phyloP scores from a whole-genome alignment of 2,329 filamentous ascomycete species.

The Albifimbria verrucaria region DNA sequence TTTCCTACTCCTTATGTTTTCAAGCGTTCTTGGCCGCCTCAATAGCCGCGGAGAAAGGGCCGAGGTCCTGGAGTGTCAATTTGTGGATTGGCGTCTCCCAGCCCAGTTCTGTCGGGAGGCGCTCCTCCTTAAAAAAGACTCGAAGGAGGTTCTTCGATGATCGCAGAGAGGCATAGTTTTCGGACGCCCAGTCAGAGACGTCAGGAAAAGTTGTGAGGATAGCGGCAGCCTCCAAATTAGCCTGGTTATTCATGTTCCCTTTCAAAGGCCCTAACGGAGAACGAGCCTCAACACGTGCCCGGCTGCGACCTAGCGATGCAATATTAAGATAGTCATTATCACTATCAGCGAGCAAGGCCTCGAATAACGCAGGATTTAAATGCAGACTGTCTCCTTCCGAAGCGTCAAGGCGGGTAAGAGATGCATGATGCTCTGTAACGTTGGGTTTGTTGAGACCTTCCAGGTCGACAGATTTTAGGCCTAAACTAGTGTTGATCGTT shows the following conservation, averaged over 20 bases:
- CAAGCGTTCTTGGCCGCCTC: not conserved
- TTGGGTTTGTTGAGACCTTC: not conserved
- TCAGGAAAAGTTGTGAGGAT: not conserved
- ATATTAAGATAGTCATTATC: not conserved
- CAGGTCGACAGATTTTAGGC: not conserved
- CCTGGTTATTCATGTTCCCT: not conserved
- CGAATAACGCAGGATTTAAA: not conserved
- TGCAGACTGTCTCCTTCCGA: not conserved
- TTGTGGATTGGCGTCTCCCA: not conserved
- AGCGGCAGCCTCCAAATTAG: not conserved
- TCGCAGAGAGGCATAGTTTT: not conserved
- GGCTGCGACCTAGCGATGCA: not conserved
- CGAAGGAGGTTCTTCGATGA: not conserved
- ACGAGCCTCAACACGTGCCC: not conserved
- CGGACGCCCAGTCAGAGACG: not conserved
- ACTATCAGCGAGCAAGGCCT: not conserved
- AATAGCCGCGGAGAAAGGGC: not conserved
- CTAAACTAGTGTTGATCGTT: not conserved
- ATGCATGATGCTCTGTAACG: not conserved
- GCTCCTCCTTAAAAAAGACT: not conserved
- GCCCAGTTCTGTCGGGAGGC: not conserved
- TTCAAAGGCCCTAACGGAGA: not conserved
- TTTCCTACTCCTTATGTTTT: no score
- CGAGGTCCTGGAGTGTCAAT: not conserved
- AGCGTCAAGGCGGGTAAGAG: not conserved